Percentiles rank a stretch among this genome's conserved stretches.
Evolutionary conservation across 495 filamentous ascomycete genomes (phyloP).

Genomic region (Letharia columbiana): DNA sequence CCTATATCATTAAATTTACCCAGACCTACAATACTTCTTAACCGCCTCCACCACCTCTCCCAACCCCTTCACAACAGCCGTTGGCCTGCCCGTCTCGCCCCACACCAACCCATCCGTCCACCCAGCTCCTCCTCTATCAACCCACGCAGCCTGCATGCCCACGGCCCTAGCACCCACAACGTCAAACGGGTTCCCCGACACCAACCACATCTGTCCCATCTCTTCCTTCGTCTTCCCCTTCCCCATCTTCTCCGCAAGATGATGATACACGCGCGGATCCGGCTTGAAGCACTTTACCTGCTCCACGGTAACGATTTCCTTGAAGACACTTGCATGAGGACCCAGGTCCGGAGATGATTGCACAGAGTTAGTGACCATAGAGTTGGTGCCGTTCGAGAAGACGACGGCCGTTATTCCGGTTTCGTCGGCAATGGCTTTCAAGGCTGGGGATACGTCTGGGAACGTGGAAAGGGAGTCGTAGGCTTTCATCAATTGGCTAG

Average conservation of each 20-base stretch:
- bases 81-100: conserved; percentile 33
- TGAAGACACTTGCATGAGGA: conserved; percentile 42
- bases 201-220: conserved; percentile 55
- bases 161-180: conserved; percentile 41
- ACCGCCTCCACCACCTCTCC: conserved; percentile 18
- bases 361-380: conserved; percentile 57
- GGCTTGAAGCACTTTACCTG: conserved; percentile 59
- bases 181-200: conserved; percentile 77
- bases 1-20: background rate
- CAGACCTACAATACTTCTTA: background rate
- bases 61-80: conserved; percentile 22
- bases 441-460: conserved; percentile 50
- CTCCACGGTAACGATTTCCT: conserved; percentile 54
- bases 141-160: conserved; percentile 57
- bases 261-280: conserved; percentile 51
- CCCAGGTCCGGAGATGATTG: conserved; percentile 47
- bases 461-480: conserved; percentile 66
- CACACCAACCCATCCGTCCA: conserved; percentile 44
- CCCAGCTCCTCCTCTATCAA: conserved; percentile 47
- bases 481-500: conserved; percentile 47
- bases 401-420: conserved; percentile 46
- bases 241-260: conserved; percentile 48
- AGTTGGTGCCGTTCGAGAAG: conserved; percentile 65
- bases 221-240: conserved; percentile 35
- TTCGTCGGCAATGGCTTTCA: conserved; percentile 37